Evolutionary conservation across 2,329 filamentous ascomycete species (phyloP).

Genomic region (Penicillium sp.): DNA sequence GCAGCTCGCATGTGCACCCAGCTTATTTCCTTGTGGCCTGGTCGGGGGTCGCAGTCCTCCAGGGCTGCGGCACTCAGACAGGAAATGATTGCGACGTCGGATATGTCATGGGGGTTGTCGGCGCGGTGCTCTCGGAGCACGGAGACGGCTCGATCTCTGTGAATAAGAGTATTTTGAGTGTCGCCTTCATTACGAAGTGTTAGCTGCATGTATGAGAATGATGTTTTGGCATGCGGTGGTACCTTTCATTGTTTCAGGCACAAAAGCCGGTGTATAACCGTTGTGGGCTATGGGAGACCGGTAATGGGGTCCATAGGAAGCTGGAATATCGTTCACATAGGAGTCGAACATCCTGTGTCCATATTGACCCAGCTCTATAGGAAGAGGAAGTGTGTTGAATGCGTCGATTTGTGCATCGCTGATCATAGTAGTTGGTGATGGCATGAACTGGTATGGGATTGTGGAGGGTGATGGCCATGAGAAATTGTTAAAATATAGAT

Average conservation of each 20-base stretch:
- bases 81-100: conserved; percentile 40
- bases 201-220: conserved; percentile 40
- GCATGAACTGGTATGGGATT: conserved; percentile 16
- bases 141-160: conserved; percentile 33
- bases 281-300: conserved; percentile 36
- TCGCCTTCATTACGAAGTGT: conserved; percentile 36
- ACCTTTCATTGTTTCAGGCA: conserved; percentile 43
- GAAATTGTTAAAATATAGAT: conserved; percentile 10
- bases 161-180: conserved; percentile 30
- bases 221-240: conserved; percentile 39
- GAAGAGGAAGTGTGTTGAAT: conserved; percentile 39
- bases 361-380: conserved; percentile 32
- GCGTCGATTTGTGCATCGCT: conserved; percentile 40
- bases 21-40: conserved; percentile 37
- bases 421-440: conserved; percentile 33
- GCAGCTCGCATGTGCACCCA: conserved; percentile 44
- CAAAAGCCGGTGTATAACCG: conserved; percentile 41
- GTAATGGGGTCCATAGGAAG: conserved; percentile 39
- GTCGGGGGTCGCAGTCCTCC: conserved; percentile 41
- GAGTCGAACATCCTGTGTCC: conserved; percentile 40
- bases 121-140: conserved; percentile 36
- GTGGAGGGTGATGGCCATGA: conserved; percentile 16
- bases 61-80: conserved; percentile 41
- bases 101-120: conserved; percentile 33
- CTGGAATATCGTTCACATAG: conserved; percentile 42